These are phyloP conservation scores for Rhodotorula sp. DNA, from an alignment of 1,284 basidiomycete species.

Conservation along the genomic window DNA sequence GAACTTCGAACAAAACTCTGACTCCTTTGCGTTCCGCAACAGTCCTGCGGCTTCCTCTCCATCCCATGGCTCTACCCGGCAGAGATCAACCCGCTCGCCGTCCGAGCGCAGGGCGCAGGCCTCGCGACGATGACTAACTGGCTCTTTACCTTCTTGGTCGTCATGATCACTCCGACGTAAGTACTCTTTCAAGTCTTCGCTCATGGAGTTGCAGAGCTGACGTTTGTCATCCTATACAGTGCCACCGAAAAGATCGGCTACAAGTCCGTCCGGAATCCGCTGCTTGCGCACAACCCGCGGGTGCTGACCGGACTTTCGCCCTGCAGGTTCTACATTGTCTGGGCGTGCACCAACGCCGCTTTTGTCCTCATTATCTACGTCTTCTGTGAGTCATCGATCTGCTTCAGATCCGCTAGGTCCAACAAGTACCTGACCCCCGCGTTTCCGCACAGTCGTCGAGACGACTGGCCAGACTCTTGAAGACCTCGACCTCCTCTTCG, in stretches of 20 bases:
- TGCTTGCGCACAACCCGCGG: neutral
- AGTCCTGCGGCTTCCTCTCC: conserved; percentile 3
- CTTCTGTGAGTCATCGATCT: neutral
- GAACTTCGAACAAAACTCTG: neutral
- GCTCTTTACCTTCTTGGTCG: neutral
- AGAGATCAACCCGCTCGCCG: conserved; percentile 1
- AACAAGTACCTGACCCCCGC: conserved; percentile 52
- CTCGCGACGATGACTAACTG: conserved; percentile 1
- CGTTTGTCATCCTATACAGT: neutral
- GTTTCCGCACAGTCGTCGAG: neutral
- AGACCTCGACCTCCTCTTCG: neutral
- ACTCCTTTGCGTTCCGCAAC: neutral
- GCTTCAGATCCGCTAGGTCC: conserved; percentile 38
- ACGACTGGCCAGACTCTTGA: neutral
- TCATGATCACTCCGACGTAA: neutral
- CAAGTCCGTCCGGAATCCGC: neutral
- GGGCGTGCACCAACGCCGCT: conserved; percentile 62
- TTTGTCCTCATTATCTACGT: conserved; percentile 65
- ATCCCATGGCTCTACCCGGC: conserved; percentile 8
- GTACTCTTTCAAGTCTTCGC: neutral
- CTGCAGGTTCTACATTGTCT: conserved; percentile 16
- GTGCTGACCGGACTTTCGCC: neutral
- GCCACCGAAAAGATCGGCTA: neutral
- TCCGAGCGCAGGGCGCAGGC: neutral
- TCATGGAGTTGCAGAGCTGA: neutral